Conservation (phyloP, 805 yeast genomes). For the Teunomyces stri region DNA sequence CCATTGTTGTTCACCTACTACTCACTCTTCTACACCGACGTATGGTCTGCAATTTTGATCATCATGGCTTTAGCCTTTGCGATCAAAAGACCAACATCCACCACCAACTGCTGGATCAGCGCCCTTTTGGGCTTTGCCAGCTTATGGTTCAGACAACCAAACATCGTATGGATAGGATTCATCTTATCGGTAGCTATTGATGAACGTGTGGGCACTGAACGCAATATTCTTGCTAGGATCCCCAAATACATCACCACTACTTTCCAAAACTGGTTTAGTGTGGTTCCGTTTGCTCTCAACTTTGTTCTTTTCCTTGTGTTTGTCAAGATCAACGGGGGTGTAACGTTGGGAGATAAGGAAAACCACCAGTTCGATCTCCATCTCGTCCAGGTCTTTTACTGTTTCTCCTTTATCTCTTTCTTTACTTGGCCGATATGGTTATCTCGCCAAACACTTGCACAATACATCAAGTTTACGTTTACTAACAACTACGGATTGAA, state of each 20-base stretch:
- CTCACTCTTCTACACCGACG: slow-evolving; percentile 85
- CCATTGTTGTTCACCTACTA: slow-evolving; percentile 77
- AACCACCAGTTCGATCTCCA: slow-evolving; percentile 77
- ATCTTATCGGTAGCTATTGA: slow-evolving; percentile 56
- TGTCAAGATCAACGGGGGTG: slow-evolving; percentile 69
- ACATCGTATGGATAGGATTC: slow-evolving; percentile 80
- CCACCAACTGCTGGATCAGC: slow-evolving; percentile 33
- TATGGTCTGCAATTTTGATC: slow-evolving; percentile 81
- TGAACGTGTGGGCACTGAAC: slow-evolving; percentile 24
- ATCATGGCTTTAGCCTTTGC: slow-evolving; percentile 52
- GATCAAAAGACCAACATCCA: slow-evolving; percentile 22
- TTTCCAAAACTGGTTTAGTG: slow-evolving; percentile 16
- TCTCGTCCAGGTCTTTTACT: slow-evolving; percentile 78
- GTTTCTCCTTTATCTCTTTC: slow-evolving; percentile 57
- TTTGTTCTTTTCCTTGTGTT: slow-evolving; percentile 55
- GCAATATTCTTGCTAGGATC: slow-evolving; percentile 16
- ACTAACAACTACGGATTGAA: slow-evolving; percentile 18
- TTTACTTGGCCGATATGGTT: slow-evolving; percentile 78
- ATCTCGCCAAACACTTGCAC: slow-evolving; percentile 36
- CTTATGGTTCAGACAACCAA: slow-evolving; percentile 83
- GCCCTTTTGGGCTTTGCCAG: slow-evolving; percentile 60
- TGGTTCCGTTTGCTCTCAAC: slow-evolving; percentile 54
- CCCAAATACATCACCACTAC: slow-evolving; percentile 13
- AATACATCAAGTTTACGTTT: slow-evolving; percentile 36
- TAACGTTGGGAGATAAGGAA: slow-evolving; percentile 87